These are phyloP conservation scores for Malus fusca DNA, from an alignment of 306 rosid genomes.

Conservation along the genomic window DNA sequence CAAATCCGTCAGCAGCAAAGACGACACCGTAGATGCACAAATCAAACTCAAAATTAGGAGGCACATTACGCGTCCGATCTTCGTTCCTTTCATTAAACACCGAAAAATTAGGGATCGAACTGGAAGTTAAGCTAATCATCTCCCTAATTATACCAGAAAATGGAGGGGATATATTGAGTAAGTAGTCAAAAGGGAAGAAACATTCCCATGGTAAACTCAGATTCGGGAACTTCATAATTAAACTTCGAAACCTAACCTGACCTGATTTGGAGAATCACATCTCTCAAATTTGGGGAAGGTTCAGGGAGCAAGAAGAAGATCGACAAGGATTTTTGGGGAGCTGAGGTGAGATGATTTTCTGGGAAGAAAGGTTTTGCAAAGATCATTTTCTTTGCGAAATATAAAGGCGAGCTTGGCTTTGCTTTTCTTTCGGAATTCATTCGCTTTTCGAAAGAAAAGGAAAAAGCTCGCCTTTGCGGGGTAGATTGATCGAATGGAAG, in stretches of 20 bases:
- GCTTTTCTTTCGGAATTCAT: background rate
- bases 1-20: background rate
- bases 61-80: background rate
- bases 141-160: background rate
- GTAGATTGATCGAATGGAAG: conserved; percentile 15
- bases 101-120: background rate
- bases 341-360: background rate
- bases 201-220: background rate
- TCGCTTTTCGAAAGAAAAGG: background rate
- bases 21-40: background rate
- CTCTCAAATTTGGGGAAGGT: conserved; percentile 20
- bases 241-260: background rate
- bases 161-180: background rate
- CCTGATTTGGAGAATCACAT: conserved; percentile 7
- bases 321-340: background rate
- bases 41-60: background rate
- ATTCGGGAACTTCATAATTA: background rate
- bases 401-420: background rate
- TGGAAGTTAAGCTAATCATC: background rate
- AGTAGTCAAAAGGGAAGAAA: background rate
- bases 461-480: conserved; percentile 18
- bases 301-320: background rate
- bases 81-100: background rate
- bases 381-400: background rate
- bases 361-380: background rate